Base-by-base conservation (phyloP, 2,329 filamentous ascomycete genomes). In the Cryphonectria japonica region DNA sequence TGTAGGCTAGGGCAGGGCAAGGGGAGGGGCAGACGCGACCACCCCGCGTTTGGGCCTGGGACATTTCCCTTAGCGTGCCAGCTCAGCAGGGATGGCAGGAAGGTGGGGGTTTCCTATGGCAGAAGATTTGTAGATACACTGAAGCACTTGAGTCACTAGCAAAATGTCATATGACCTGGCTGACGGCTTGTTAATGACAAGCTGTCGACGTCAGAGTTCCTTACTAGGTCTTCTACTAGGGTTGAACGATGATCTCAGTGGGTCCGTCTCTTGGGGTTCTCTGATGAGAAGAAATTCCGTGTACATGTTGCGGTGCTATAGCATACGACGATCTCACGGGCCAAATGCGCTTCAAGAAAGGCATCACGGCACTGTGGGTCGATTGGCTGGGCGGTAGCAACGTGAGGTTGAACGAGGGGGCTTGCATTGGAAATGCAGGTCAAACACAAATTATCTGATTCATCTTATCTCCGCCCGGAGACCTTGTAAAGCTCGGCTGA, bases 401-500 rank as follows among this genome's bases (percentile, higher is more conserved):
- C 16, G 13, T 5, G 3, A 59, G 43, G 29, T 54, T 54, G 59
- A 34, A 62, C 57, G 41, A 62, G 57, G 16, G 19, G 11, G 57
- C 41, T 19, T 41, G 67, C 14, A 68, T 68, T 68, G 32, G 59
- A 32, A 68, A 68, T 68, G 57, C 67, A 62, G 34, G 26, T 60
- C 67, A 68, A 68, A 68, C 67, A 22, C 59, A 46, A 16, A n/a
- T 69, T 65, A 69, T 69, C 68, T 65, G 68, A 69, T 69, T 69
- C 61, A 70, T 70, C 68, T 70, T 70, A 70, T 70, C 68, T 60
- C 68, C 68, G 68, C 29, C 52, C 22, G 52, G 32, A 43, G 7
- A n/a, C 61, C 61, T 29, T 64, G 26, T 22, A 16, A 43, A 39
- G 29, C 65, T 67, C 65, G 65, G 65, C 52, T n/a, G 37, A 61